Evolutionary conservation across 2,329 filamentous ascomycete genomes (phyloP), one percentile per base, ranked within the genome.

Genomic region (Kalmusia sp.): DNA sequence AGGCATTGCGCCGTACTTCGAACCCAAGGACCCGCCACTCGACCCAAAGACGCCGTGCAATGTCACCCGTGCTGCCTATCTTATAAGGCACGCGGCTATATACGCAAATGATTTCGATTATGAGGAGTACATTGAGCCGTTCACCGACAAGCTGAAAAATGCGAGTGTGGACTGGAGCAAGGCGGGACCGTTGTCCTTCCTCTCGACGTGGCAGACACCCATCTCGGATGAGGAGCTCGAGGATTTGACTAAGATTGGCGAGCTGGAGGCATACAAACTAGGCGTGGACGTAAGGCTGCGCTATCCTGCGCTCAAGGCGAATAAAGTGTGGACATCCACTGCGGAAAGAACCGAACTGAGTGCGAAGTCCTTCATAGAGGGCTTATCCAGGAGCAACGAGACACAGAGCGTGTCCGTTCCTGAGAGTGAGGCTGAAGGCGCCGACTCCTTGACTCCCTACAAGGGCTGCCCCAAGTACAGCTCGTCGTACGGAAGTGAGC

Each of bases 381-480:
- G 84, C 0, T 74, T 85, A 58, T 71, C 74, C 3, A 79, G 80
- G 38, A 82, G 80, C 58, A 79, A 82, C 54, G 75, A 76, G 45
- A 86, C 86, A 54, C 73, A 82, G 40, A 76, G 86, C 6, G 78
- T 85, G 38, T 76, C 77, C 58, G 75, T 88, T 46, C 80, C 80
- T 56, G 85, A 88, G 67, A 80, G 80, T 17, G 66, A 83, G 51
- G 76, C 85, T 54, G 75, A 80, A 2, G 86, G 85, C 15, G 86
- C 86, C 7, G 77, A 88, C 64, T 80, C 77, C 40, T 70, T 88
- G 58, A 89, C 87, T 1, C 85, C 86, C 0, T 88, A 89, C 72
- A 83, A 84, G 66, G 80, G 80, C 33, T 90, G 87, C 61, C 84
- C 85, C 11, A 84, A 81, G 11, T 90, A 88, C 69, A 84, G 81